A percentile compares a stretch with the other conserved stretches of the same genome.
Evolutionary conservation across 192 early-diverging fungal genomes (phyloP).

Genomic region (Entomortierella chlamydospora): DNA sequence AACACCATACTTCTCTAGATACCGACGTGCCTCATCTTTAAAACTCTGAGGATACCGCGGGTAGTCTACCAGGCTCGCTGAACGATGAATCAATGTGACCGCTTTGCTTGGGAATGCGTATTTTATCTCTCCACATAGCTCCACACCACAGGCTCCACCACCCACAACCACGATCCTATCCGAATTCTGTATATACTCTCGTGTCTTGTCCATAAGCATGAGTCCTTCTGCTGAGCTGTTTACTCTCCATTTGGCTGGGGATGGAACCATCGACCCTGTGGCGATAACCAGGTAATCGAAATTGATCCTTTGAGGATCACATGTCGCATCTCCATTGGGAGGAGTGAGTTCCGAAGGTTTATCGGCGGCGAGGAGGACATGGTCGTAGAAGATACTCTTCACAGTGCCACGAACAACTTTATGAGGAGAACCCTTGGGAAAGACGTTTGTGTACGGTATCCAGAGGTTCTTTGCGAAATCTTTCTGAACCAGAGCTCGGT

Average conservation of each 20-base stretch:
- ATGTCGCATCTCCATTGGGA: not conserved
- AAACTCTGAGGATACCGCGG: conserved; percentile 62
- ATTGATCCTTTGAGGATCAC: conserved; percentile 5
- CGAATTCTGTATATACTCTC: conserved; percentile 62
- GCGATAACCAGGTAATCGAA: conserved; percentile 67
- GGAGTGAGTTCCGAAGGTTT: conserved; percentile 2
- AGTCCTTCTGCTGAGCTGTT: conserved; percentile 56
- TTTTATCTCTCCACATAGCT: conserved; percentile 81
- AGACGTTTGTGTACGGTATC: conserved; percentile 59
- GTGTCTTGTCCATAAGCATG: conserved; percentile 47
- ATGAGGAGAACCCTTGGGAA: conserved; percentile 39
- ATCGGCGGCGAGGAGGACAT: conserved; percentile 10
- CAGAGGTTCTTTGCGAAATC: conserved; percentile 59
- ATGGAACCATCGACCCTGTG: conserved; percentile 62
- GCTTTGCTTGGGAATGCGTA: conserved; percentile 66
- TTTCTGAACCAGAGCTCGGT: conserved; percentile 61
- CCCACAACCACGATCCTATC: conserved; percentile 76
- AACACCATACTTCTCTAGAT: conserved; percentile 60
- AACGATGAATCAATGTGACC: conserved; percentile 74
- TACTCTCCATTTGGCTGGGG: conserved; percentile 57
- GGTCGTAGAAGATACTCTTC: conserved; percentile 17
- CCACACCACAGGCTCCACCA: conserved; percentile 82
- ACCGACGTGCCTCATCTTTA: conserved; percentile 68
- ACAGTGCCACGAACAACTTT: conserved; percentile 24
- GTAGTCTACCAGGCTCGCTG: conserved; percentile 60